Evolutionary conservation across 768 basidiomycete genomes (phyloP), one percentile per base, ranked within the genome.

Genomic region (Tricholoma sp.): DNA sequence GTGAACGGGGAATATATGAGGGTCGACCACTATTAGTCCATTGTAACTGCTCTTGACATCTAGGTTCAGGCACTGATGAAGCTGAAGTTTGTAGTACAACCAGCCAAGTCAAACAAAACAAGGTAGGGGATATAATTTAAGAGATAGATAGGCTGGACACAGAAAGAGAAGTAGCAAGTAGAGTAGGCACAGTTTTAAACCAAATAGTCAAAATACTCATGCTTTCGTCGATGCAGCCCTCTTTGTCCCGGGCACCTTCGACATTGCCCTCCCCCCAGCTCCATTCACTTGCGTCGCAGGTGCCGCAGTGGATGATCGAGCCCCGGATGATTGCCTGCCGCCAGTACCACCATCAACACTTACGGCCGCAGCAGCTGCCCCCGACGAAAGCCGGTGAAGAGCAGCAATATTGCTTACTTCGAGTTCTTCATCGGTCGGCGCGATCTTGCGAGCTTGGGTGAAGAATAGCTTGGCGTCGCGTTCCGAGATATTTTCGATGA

Each of bases 401-500:
- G 31, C 52, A 24, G 47, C 19, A n/a, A 5, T 45, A 53, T 7
- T 32, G 22, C 21, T n/a, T 56, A 22, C 50, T 21, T 55, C 55
- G 5, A 31, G 27, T 32, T 57, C 56, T 27, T 37, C 45, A 0
- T 52, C 35, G 18, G 54, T 55, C 4, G 60, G 60, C 10, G 60
- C 63, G 16, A 77, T 68, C 63, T 81, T 80, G 34, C 80, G 74
- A 5, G 91, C 93, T 73, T 98, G 96, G 0, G 94, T 88, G 73
- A 98, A 98, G 76, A 96, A 97, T 6, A 98, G 72, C 64, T 81
- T 84, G 27, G 86, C 91, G 47, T 88, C 84, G 24, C 91, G 85
- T 29, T 90, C 80, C 14, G 78, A 80, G 19, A 97, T 86, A 72
- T 98, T 98, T 67, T 91, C 84, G 64, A 98, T 94, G 61, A 84